Evolutionary conservation across 768 basidiomycete genomes (phyloP).

Genomic region (Phanerochaete carnosa): DNA sequence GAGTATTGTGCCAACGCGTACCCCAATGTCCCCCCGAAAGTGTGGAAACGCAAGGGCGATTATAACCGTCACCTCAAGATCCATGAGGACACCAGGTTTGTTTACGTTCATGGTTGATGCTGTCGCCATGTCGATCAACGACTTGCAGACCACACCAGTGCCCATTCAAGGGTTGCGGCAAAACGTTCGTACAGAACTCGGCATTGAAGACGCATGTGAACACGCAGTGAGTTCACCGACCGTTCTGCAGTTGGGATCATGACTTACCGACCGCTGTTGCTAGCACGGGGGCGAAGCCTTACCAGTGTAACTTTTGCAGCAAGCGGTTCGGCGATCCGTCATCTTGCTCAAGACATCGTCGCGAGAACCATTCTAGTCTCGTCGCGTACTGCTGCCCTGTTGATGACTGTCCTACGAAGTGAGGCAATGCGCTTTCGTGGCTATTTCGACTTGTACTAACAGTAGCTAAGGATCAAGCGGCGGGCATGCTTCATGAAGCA

Average conservation of each 20-base stretch:
- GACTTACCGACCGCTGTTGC: background rate
- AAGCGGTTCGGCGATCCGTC: conserved; percentile 67
- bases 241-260: background rate
- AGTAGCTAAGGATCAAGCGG: conserved; percentile 9
- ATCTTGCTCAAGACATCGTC: conserved; percentile 61
- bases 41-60: conserved; percentile 57
- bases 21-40: conserved; percentile 23
- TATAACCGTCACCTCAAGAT: conserved; percentile 51
- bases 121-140: background rate
- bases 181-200: conserved; percentile 55
- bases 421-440: background rate
- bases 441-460: background rate
- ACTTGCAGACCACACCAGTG: conserved; percentile 49
- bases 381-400: conserved; percentile 13
- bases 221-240: conserved; percentile 49
- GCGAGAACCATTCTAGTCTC: conserved; percentile 47
- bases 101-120: background rate
- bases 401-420: conserved; percentile 2
- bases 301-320: conserved; percentile 48
- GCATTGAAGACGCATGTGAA: conserved; percentile 64
- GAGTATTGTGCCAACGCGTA: conserved; percentile 28
- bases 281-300: conserved; percentile 41
- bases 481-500: conserved; percentile 3
- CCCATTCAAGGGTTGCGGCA: conserved; percentile 38
- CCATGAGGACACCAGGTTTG: conserved; percentile 51